Evolutionary conservation across 495 filamentous ascomycete species (phyloP), one percentile per base, ranked within the genome.

Genomic region (Pyronema omphalodes): DNA sequence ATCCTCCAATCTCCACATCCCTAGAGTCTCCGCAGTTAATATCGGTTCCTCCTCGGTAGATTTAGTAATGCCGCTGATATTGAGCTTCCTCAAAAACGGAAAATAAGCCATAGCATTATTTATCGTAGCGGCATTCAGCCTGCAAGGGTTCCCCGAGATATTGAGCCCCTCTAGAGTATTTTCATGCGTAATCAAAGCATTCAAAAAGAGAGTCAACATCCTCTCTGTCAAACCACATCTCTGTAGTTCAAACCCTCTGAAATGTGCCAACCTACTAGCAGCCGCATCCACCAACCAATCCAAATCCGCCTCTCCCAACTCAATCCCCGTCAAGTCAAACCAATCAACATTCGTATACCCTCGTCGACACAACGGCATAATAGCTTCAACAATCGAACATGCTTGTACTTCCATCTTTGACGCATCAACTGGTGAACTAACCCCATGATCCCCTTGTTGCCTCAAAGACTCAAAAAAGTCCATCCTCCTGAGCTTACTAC

Each of bases 241-340:
- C 15, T 84, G 82, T 43, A 94, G 74, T 59, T 94, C 86, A 37
- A 95, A 71, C n/a, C 80, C 81, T 45, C 82, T 80, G 52, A 93
- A 71, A 62, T 84, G 77, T 46, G 82, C 81, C 65, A 70, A 53
- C 70, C 72, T 57, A 76, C 76, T 17, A 76, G 80, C 51, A 19
- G 80, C 79, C 9, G 81, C 80, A 60, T 81, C 77, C 44, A 83
- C 80, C 35, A 74, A 58, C 58, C 70, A 71, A 54, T 88, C 83
- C 43, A 93, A 68, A 67, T 93, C 87, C 1, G 77, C 77, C 45
- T 91, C 83, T 37, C 81, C 82, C n/a, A 93, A 73, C 58, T 82
- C 75, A 61, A 93, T 94, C 9, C 84, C 86, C 53, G 79, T 86
- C 52, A 96, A 67, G 44, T 76, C 76, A 44, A 96, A 77, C 77